Conservation (phyloP, 257 asterid species). For the Primulina tabacum region DNA sequence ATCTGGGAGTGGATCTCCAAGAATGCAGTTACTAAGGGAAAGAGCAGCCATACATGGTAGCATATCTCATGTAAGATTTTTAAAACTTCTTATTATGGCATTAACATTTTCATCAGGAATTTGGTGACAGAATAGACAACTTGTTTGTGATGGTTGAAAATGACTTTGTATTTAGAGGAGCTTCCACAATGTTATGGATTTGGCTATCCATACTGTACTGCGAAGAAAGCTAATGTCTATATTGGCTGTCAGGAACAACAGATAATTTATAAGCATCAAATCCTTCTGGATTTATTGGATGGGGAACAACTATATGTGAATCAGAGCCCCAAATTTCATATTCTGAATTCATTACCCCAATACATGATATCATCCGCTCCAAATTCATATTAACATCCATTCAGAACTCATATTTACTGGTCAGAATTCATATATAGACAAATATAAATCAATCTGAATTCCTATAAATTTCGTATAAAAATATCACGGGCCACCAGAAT, state of each 20-base stretch:
- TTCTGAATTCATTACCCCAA: background rate
- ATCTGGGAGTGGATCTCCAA: slow-evolving; percentile 88
- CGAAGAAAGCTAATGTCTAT: background rate
- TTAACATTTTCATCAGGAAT: slow-evolving; percentile 4
- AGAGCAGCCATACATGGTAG: slow-evolving; percentile 96
- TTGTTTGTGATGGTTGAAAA: slow-evolving; percentile 14
- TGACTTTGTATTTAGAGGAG: slow-evolving; percentile 2
- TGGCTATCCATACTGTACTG: background rate
- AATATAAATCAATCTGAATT: too few species aligned
- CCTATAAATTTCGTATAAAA: too few species aligned
- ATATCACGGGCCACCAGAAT: too few species aligned
- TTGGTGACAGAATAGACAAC: slow-evolving; percentile 13
- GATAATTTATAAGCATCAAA: background rate
- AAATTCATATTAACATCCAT: too few species aligned
- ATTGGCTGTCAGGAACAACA: background rate
- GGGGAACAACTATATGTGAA: background rate
- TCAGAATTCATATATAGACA: too few species aligned
- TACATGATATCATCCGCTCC: too few species aligned
- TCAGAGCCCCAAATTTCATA: background rate
- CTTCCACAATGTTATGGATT: slow-evolving; percentile 2
- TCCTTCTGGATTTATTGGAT: background rate
- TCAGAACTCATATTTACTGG: too few species aligned
- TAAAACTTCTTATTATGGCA: slow-evolving; percentile 18
- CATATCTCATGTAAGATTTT: slow-evolving; percentile 74
- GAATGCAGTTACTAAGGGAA: slow-evolving; percentile 79